Percentiles rank a stretch among this genome's conserved stretches.
phyloP scores from a whole-genome alignment of 805 yeast genomes.

The Kockiozyma suomiensis region DNA sequence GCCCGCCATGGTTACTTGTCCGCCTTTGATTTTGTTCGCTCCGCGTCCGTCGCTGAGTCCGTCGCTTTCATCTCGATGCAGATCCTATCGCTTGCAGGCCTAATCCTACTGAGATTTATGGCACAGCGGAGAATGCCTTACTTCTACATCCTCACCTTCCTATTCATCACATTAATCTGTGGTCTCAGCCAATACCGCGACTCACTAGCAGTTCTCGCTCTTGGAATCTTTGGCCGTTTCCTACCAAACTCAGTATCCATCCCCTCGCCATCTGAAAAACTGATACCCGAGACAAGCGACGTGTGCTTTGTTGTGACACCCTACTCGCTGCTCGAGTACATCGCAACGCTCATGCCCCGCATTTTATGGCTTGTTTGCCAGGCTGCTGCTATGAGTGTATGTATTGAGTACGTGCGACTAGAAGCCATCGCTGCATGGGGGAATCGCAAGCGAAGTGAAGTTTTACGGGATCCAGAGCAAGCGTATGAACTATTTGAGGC shows the following conservation, averaged over 20 bases:
- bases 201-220: neutral
- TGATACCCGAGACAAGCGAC: neutral
- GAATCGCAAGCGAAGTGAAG: neutral
- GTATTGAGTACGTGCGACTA: constrained; percentile 15
- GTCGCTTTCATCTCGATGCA: constrained; percentile 5
- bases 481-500: neutral
- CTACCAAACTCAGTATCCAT: neutral
- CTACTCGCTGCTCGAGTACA: neutral
- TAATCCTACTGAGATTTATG: neutral
- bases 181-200: constrained; percentile 3
- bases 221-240: neutral
- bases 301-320: neutral
- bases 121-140: neutral
- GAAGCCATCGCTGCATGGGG: constrained; percentile 6
- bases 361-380: constrained; percentile 23
- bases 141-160: constrained; percentile 2
- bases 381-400: constrained; percentile 19
- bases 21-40: constrained; percentile 4
- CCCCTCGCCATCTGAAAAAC: neutral
- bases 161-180: neutral
- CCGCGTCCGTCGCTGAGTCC: neutral
- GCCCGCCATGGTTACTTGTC: constrained; percentile 4
- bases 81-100: constrained; percentile 5
- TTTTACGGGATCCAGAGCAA: neutral
- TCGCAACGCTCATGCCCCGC: constrained; percentile 9